Base-by-base conservation (phyloP, 305 asterid genomes). In the Plantago lanceolata region DNA sequence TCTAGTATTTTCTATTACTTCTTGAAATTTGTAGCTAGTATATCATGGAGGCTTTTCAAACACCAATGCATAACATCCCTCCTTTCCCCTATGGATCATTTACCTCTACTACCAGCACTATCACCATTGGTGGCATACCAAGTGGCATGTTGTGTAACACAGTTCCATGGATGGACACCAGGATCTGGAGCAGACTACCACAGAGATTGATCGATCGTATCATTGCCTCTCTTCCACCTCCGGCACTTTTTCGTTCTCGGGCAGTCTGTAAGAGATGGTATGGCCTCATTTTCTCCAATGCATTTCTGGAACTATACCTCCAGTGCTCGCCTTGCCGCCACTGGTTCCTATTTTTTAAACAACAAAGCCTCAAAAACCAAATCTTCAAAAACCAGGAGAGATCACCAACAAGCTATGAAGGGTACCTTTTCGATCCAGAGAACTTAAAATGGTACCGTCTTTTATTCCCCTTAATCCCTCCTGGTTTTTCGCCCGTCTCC, bases 191-290 rank as follows among this genome's bases (percentile, higher is more conserved):
- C 55, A 69, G 95, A 5, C 91, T 92, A 9, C 98, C 98, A 0
- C 85, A 81, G 35, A 75, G 83, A 14, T 64, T 89, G 16, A 19
- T 92, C 17, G 97, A 89, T 20, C 89, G 98, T 48, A 66, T 87
- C 20, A 62, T 92, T 31, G 89, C 95, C 43, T 81, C 71, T 35
- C 97, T 92, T 14, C 94, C 98, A 0, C 79, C 95, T 17, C 96
- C 96, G 2, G 91, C 96, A 50, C 85, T 92, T 73, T 92, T 89
- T 65, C 79, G 96, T 50, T 81, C 91, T 13, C 76, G 96, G 24
- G 76, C 84, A 0, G 96, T 92, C 63, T 89, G 98, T 66, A 92
- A 86, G 47, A 76, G 96, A 68, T 92, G 92, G 93, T 92, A 92
- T 55, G 74, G 68, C 44, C 95, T 89, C 64, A 49, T 92, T 15